Evolutionary conservation across 768 basidiomycete species (phyloP).

Genomic region (Mycena galopus): DNA sequence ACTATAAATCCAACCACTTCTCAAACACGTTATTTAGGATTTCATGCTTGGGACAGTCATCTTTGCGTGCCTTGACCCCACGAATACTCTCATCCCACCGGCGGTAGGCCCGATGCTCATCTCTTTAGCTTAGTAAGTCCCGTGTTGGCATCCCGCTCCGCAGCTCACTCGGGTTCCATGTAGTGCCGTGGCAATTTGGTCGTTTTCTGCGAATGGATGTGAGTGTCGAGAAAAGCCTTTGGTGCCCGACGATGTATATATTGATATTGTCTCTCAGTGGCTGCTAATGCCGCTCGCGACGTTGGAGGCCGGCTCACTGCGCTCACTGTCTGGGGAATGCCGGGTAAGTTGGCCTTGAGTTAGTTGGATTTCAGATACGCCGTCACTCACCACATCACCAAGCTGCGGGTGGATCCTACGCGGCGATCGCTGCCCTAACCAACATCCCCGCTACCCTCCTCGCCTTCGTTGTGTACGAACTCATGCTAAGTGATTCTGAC

Average conservation of each 20-base stretch:
- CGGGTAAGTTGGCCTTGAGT: constrained; percentile 44
- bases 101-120: constrained; percentile 65
- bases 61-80: constrained; percentile 69
- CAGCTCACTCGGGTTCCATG: too few relatives aligned
- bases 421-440: constrained; percentile 72
- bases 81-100: constrained; percentile 71
- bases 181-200: constrained; percentile 73
- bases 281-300: constrained; percentile 78
- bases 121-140: constrained; percentile 69
- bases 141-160: background rate
- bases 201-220: constrained; percentile 62
- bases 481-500: constrained; percentile 69
- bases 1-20: background rate
- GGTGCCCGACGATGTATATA: background rate
- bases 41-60: constrained; percentile 63
- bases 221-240: background rate
- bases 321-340: constrained; percentile 69
- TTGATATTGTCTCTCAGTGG: constrained; percentile 43
- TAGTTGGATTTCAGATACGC: background rate
- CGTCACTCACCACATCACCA: too few relatives aligned
- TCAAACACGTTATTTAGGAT: constrained; percentile 46
- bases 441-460: constrained; percentile 76
- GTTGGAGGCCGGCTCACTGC: constrained; percentile 72
- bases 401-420: constrained; percentile 56
- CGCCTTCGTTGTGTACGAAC: constrained; percentile 66